Base-by-base conservation (phyloP, 441 rosid genomes). In the Omphalea diandra region DNA sequence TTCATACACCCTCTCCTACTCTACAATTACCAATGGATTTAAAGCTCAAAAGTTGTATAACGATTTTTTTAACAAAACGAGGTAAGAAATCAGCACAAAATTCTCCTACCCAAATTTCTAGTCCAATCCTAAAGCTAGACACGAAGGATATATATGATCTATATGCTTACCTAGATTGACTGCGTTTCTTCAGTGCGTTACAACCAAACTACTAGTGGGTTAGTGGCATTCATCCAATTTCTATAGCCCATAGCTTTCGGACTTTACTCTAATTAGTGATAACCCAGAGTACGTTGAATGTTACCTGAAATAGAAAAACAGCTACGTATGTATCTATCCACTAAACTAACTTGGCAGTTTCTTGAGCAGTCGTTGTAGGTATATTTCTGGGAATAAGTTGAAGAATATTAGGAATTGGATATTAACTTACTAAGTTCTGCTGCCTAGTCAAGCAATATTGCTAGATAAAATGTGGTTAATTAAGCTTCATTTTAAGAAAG, bases 41-140 rank as follows among this genome's bases (percentile, higher is more conserved):
- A 38, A 27, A 27, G 36, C 65, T 40, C 27, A 20, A 62, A 62
- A 54, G n/a, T n/a, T n/a, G n/a, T n/a, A n/a, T n/a, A n/a, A 27
- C 18, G 35, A 54, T 12, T 55, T 26, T 2, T n/a, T 59, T 1
- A 36, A 47, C 4, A 14, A 5, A 26, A 18, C 15, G 7, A 3
- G 31, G 41, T n/a, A 18, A 36, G 2, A 29, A 10, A 18, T 26
- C 2, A n/a, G n/a, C n/a, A 1, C 1, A 10, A 40, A 67, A 81
- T 82, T 83, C 75, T 72, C 15, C 49, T 7, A 43, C 64, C 65
- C 84, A 62, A 77, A 61, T 41, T 74, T 49, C 24, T 24, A 14
- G 49, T 73, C 66, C 47, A 68, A 12, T 56, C 69, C 33, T 32
- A 12, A 49, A 43, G 18, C 33, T 65, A 27, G 76, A 71, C 73